These are phyloP conservation scores for Pascua sp. DNA, from an alignment of 1,284 basidiomycete species.

Conservation along the genomic window DNA sequence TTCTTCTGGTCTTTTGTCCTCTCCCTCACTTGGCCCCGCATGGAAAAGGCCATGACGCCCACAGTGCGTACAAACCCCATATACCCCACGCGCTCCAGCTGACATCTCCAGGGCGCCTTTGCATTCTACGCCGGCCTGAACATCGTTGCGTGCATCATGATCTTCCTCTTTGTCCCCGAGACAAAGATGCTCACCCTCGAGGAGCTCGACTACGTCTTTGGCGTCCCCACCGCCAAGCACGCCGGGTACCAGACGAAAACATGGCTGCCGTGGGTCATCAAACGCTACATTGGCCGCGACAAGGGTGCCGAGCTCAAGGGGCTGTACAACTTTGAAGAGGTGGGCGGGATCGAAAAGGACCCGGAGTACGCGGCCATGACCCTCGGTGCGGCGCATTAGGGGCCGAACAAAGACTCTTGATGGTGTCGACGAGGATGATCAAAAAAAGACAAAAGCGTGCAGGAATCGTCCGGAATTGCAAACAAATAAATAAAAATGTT, in stretches of 20 bases:
- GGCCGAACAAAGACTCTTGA: no score
- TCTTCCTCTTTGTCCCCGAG: conserved; percentile 38
- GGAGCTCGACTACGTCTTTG: conserved; percentile 42
- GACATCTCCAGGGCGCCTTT: conserved; percentile 58
- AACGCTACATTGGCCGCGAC: conserved; percentile 15
- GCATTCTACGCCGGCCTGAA: conserved; percentile 37
- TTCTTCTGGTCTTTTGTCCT: conserved; percentile 32
- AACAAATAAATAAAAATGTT: no score
- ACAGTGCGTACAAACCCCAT: conserved; percentile 39
- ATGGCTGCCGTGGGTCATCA: conserved; percentile 26
- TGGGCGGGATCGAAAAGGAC: conserved; percentile 28
- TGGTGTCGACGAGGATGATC: no score
- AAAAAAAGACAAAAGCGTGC: no score
- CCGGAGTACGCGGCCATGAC: conserved; percentile 20
- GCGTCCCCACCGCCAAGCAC: conserved; percentile 26
- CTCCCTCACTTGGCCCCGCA: conserved; percentile 57
- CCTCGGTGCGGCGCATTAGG: conserved; percentile 18
- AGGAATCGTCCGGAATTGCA: no score
- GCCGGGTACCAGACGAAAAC: conserved; percentile 28
- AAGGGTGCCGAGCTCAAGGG: conserved; percentile 20
- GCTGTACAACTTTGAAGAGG: conserved; percentile 26
- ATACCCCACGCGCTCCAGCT: conserved; percentile 53
- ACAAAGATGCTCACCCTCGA: conserved; percentile 35
- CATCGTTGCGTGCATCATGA: conserved; percentile 27
- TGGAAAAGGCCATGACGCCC: conserved; percentile 58